Evolutionary conservation across 495 filamentous ascomycete genomes (phyloP), one percentile per base, ranked within the genome.

Genomic region (Penicillium nucicola): DNA sequence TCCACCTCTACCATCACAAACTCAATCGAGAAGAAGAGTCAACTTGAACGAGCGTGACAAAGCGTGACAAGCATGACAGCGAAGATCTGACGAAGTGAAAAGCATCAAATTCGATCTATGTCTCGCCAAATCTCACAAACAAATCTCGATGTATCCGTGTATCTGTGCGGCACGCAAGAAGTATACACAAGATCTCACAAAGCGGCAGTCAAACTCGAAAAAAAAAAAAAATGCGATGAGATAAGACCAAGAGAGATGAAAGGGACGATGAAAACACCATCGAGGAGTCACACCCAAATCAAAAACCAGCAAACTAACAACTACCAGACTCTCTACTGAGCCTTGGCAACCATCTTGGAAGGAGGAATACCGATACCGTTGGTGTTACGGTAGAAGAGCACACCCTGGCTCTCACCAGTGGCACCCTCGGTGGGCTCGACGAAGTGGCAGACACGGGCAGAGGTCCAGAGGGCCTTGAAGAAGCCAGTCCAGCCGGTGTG

Each of bases 351-450:
- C 25, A 69, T 57, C 68, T 83, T 82, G 57, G 70, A 43, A 5
- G 89, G 88, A 59, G 79, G 74, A 41, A 80, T 65, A 42, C 89
- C 88, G 17, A 89, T 65, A 14, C 83, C 83, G 69, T 96, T 97
- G 53, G 78, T 76, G 77, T 83, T 83, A 50, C 78, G 70, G 74
- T 62, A 83, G 70, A 83, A 83, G 7, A 82, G 61, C 9, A 83
- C 77, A 18, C 72, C 71, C 58, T 77, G 67, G 57, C 66, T 72
- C 51, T 80, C 76, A 20, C 79, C 79, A 42, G 65, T 52, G 35
- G 85, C 80, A 46, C 81, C 87, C 53, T 83, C 88, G 36, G 84
- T 74, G 19, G 89, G 77, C 67, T 83, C 79, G 36, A 82, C 75
- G 71, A 71, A 83, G 46, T 80, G 79, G 71, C 79, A 79, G 50